Evolutionary conservation across 2,329 filamentous ascomycete species (phyloP), one percentile per base, ranked within the genome.

Genomic region (Aspergillus proliferans): DNA sequence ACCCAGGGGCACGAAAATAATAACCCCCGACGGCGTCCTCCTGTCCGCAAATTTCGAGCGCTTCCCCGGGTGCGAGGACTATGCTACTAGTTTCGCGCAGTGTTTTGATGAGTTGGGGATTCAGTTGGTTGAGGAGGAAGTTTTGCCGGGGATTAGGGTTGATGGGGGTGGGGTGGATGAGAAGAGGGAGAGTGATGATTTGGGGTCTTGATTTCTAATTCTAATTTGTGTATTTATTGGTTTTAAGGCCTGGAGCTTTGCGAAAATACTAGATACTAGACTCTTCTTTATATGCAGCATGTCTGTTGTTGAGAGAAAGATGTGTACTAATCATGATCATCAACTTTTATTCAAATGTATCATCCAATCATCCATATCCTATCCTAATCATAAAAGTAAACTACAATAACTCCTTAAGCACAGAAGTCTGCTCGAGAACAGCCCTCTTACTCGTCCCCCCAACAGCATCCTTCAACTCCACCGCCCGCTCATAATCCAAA

Each of bases 401-500:
- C 47, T 59, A 67, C 33, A 87, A 66, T 56, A 81, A 78, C 1
- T 73, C 70, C 58, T 75, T 75, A 48, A 89, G 63, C 54, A 78
- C 78, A 45, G 83, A 77, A 54, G 88, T 88, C 73, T 89, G 87
- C 62, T 80, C 76, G 28, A 84, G 58, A 28, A 90, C 84, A 21
- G 80, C 78, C 10, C 78, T 78, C 71, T 80, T 83, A 73, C 87
- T 90, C 21, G 87, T 93, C 24, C 88, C 88, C 21, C 89, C 90
- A 57, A 83, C 83, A 2, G 87, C 84, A 39, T 82, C 80, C 62
- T 86, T 82, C 74, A 86, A 79, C 77, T 95, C 89, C 6, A 95
- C 88, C 52, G 85, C 88, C 55, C 81, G 81, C 71, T 94, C 85
- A 62, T 93, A 95, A 70, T 94, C 80, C 64, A 95, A 87, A 22